A percentile compares a stretch with the other conserved stretches of the same genome.
These are phyloP conservation scores for Cryptosporidium canis DNA, from an alignment of 169 alveolate species.

Conservation along the genomic window DNA sequence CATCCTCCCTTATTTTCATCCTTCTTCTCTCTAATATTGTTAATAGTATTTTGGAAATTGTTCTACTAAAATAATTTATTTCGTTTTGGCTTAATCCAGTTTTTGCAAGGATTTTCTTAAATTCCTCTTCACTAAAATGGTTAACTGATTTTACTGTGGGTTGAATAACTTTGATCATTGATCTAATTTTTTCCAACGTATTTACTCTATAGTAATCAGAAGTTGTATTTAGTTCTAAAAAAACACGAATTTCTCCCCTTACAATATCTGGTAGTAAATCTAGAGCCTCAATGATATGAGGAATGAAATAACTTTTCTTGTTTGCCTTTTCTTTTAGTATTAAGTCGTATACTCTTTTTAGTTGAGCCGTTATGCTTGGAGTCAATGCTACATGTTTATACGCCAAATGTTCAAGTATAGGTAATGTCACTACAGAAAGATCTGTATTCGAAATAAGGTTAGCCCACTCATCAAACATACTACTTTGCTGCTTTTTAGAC, in stretches of 20 bases:
- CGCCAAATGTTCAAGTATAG: neutral
- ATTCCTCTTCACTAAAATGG: slow-evolving; percentile 33
- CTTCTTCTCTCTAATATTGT: slow-evolving; percentile 6
- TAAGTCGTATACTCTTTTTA: neutral
- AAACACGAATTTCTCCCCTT: slow-evolving; percentile 24
- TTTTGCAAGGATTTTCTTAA: neutral
- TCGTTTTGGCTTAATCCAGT: slow-evolving; percentile 12
- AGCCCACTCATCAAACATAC: neutral
- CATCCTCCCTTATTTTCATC: neutral
- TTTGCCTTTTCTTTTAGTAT: slow-evolving; percentile 1
- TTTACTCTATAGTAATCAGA: neutral
- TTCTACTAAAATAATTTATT: slow-evolving; percentile 5
- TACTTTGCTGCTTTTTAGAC: neutral
- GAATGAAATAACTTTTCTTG: neutral
- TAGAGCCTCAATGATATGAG: neutral
- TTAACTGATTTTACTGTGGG: neutral
- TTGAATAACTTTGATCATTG: slow-evolving; percentile 32
- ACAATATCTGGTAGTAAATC: slow-evolving; percentile 34
- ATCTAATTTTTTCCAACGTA: slow-evolving; percentile 30
- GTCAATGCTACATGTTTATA: slow-evolving; percentile 48
- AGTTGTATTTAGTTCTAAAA: slow-evolving; percentile 10
- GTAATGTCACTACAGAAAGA: neutral
- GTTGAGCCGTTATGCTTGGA: neutral
- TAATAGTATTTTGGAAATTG: slow-evolving; percentile 17
- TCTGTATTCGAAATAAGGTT: slow-evolving; percentile 35